Base-by-base conservation (phyloP, 1,139 yeast genomes). In the Blastobotrys elegans region DNA sequence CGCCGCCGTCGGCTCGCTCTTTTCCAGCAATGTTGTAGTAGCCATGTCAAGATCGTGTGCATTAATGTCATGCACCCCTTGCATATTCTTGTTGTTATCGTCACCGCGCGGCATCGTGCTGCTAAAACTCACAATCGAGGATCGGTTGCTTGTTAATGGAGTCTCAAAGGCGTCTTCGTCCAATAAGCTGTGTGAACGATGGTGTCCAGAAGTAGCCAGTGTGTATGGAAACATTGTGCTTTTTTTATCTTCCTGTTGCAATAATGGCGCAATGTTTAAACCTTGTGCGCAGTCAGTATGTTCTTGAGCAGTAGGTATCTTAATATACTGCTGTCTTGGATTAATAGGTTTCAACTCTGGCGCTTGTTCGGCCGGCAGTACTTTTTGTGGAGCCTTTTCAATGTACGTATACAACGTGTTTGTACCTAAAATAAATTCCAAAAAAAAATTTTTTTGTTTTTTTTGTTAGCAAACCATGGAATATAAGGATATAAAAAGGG, bases 191-290 rank as follows among this genome's bases (percentile, higher is more conserved):
- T 7, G 6, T 3, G 40, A 37, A 5, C 30, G 40, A n/a, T 13
- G 3, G 18, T 37, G 40, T 14, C 40, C 21, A 37, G 40, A 37
- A 22, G 40, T 37, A 13, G 40, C 40, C 20, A 21, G 40, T 4
- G 40, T 37, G 20, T 37, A 37, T 13, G 3, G 40, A 6, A 37
- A 22, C 40, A 37, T 37, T 21, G 17, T 17, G 3, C 13, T 8
- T 6, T 34, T 24, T 18, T 5, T 18, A 5, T 6, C 3, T 14
- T 33, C 22, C 10, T 11, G 3, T 13, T 34, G 5, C n/a, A n/a
- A n/a, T n/a, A n/a, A n/a, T n/a, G n/a, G n/a, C 4, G 21, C 18
- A 5, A 8, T 34, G 4, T 10, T 34, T 5, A 34, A 34, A 17
- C 38, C 17, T 14, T 20, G 24, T 6, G 38, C 17, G 24, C 38